These are phyloP conservation scores for Prinsepia uniflora DNA, from an alignment of 306 rosid species.

Conservation along the genomic window DNA sequence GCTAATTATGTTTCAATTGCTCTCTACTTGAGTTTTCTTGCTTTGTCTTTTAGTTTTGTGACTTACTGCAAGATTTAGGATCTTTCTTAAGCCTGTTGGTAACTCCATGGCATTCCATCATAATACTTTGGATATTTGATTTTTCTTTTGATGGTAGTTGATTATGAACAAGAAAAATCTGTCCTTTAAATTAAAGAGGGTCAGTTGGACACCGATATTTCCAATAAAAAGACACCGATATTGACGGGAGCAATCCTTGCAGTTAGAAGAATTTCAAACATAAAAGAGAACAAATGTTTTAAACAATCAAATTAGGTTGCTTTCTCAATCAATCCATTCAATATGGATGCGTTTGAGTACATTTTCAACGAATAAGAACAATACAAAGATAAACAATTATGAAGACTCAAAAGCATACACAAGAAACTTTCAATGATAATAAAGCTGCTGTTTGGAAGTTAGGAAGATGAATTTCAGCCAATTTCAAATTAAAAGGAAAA, in stretches of 20 bases:
- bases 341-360: not conserved
- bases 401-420: slow-evolving; percentile 9
- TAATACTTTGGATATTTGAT: not conserved
- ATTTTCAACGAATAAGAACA: not conserved
- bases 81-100: not conserved
- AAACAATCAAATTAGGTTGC: not conserved
- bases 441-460: not conserved
- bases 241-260: not conserved
- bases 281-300: not conserved
- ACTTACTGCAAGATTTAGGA: not conserved
- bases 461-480: not conserved
- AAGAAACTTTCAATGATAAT: slow-evolving; percentile 2
- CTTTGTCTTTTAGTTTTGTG: too few species aligned
- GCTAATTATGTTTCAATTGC: too few species aligned
- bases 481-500: not conserved
- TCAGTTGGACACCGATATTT: not conserved
- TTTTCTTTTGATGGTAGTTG: not conserved
- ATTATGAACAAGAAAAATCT: slow-evolving; percentile 1
- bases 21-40: too few species aligned
- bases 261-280: not conserved
- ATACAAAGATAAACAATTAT: not conserved
- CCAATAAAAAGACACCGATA: not conserved
- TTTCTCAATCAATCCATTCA: not conserved
- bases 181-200: not conserved
- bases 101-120: not conserved